These are phyloP conservation scores for Ailanthus altissimus DNA, from an alignment of 345 rosid species.

Conservation along the genomic window DNA sequence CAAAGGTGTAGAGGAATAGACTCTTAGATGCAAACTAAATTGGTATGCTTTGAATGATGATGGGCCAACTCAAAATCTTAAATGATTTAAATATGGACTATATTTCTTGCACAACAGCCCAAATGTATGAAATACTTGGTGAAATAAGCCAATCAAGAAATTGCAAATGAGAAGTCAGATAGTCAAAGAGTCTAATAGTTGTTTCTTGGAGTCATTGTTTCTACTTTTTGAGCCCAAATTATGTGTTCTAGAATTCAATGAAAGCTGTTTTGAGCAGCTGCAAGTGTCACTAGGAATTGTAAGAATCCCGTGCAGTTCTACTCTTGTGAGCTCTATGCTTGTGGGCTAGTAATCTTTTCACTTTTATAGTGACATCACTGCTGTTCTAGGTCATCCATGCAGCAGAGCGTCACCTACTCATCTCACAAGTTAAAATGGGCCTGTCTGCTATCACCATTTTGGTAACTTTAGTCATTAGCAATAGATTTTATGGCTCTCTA, in stretches of 20 bases:
- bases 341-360: not conserved
- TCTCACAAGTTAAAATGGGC: not conserved
- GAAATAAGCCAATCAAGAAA: not conserved
- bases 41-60: not conserved
- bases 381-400: not conserved
- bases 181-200: not conserved
- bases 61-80: not conserved
- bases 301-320: not conserved
- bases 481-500: not conserved
- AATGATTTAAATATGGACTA: not conserved
- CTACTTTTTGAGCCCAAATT: not conserved
- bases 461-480: not conserved
- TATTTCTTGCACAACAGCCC: not conserved
- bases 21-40: not conserved
- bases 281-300: not conserved
- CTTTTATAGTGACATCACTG: not conserved
- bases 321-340: not conserved
- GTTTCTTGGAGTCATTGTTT: too few relatives aligned
- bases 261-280: not conserved
- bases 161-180: not conserved
- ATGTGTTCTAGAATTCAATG: not conserved
- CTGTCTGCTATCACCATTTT: not conserved
- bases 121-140: not conserved
- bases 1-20: not conserved
- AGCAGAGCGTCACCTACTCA: not conserved